Base-by-base conservation (phyloP, 208 protist genomes). In the Crithidia mellificae region DNA sequence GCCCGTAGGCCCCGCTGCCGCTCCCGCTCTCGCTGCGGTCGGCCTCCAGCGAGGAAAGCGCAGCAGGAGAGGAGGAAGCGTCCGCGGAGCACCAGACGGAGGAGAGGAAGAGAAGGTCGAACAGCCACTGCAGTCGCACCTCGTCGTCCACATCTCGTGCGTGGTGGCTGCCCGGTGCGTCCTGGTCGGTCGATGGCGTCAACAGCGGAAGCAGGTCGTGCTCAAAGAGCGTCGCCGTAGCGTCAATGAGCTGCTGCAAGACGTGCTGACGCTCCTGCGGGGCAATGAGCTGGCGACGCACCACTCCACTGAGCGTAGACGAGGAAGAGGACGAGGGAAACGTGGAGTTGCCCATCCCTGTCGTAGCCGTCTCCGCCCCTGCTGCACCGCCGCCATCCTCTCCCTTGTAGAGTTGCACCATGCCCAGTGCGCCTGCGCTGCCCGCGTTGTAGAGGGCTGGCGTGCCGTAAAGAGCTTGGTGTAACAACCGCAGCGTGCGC, bases 401-500 rank as follows among this genome's bases (percentile, higher is more conserved):
- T 27, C 29, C 34, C 46, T 36, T 6, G n/a, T n/a, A n/a, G n/a
- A n/a, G n/a, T n/a, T n/a, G n/a, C n/a, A n/a, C n/a, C n/a, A n/a
- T n/a, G n/a, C n/a, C n/a, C n/a, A n/a, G n/a, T n/a, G n/a, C n/a
- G n/a, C n/a, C n/a, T n/a, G n/a, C n/a, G n/a, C n/a, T n/a, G n/a
- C n/a, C n/a, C n/a, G n/a, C n/a, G n/a, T n/a, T 39, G 30, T 53
- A 74, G 17, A 66, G 51, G 2, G 43, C 38, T 7, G 27, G 2
- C 12, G 1, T 34, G 9, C 70, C 70, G 49, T 76, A 76, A 20
- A 76, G 38, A 5, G 56, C 70, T 29, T 76, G 63, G 34, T 76
- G 70, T 5, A 76, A 24, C 20, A 51, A 30, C 0, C 70, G 54
- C 7, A 76, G 36, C 2, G 49, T 61, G 24, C 24, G 46, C 32